Evolutionary conservation across 1,284 basidiomycete species (phyloP).

Genomic region (Cryptococcus sp.): DNA sequence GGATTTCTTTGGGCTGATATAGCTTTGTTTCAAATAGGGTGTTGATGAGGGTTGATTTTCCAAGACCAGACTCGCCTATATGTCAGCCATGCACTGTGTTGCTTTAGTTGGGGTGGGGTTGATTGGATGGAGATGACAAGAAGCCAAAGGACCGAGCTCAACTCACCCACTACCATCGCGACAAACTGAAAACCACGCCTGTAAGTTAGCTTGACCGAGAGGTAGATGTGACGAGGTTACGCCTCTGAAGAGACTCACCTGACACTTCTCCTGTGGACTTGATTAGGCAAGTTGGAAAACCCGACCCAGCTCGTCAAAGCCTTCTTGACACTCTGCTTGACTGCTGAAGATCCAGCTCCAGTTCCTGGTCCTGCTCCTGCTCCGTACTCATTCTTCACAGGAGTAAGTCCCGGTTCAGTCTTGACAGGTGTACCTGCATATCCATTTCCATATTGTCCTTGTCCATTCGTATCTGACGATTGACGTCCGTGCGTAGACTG

Average conservation of each 20-base stretch:
- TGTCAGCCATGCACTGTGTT: conserved; percentile 13
- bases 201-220: background rate
- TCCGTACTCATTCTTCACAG: conserved; percentile 1
- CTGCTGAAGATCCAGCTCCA: background rate
- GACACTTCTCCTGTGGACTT: conserved; percentile 93
- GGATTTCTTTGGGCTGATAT: conserved; percentile 78
- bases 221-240: no score
- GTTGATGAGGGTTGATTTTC: conserved; percentile 96
- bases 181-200: conserved; percentile 93
- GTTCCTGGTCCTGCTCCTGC: background rate
- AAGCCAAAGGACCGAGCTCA: conserved; percentile 8
- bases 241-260: conserved; percentile 49
- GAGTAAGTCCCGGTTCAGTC: background rate
- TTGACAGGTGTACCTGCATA: conserved; percentile 3
- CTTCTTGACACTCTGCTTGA: conserved; percentile 27
- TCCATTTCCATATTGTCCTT: background rate
- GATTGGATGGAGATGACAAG: background rate
- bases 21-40: conserved; percentile 94
- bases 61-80: conserved; percentile 90
- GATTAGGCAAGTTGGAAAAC: conserved; percentile 92
- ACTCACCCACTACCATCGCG: conserved; percentile 90
- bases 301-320: conserved; percentile 54
- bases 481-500: background rate
- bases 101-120: background rate
- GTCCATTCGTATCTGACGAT: background rate